Percentiles rank a stretch among this genome's conserved stretches.
These are phyloP conservation scores for Dionaea muscipula DNA, from an alignment of 179 eudicot genomes.

Conservation along the genomic window DNA sequence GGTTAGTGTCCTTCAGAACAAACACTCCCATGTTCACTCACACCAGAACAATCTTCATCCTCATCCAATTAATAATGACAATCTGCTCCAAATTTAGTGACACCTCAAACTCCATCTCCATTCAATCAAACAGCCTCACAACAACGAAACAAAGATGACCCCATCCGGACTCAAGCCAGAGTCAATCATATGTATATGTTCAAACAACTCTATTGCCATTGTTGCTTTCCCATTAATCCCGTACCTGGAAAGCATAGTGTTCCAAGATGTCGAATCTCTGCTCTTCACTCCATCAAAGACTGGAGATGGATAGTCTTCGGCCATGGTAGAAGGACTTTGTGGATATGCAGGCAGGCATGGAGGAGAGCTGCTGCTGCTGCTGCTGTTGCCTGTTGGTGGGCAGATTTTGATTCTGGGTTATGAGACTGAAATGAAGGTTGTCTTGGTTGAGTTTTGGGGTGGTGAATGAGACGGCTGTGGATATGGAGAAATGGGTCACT, in stretches of 20 bases:
- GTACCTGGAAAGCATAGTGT: slow-evolving; percentile 34
- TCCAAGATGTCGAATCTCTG: slow-evolving; percentile 34
- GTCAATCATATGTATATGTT: slow-evolving; percentile 20
- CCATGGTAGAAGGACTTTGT: slow-evolving; percentile 27
- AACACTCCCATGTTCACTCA: slow-evolving; percentile 43
- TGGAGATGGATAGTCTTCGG: slow-evolving; percentile 23
- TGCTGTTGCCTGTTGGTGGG: slow-evolving; percentile 4
- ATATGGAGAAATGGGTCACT: too few relatives aligned
- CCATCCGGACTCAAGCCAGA: slow-evolving; percentile 28
- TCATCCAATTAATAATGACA: slow-evolving; percentile 75
- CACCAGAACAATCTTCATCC: slow-evolving; percentile 60
- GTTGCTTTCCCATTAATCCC: slow-evolving; percentile 31
- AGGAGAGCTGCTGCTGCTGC: slow-evolving; percentile 19
- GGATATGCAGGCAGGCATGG: slow-evolving; percentile 28
- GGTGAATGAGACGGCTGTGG: not conserved
- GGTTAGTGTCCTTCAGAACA: slow-evolving; percentile 60
- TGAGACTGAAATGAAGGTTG: not conserved
- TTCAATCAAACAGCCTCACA: slow-evolving; percentile 22
- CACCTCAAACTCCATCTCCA: slow-evolving; percentile 18
- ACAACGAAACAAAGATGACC: slow-evolving; percentile 30
- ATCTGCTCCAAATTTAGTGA: slow-evolving; percentile 37
- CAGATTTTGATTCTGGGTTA: not conserved
- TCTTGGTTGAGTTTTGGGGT: not conserved
- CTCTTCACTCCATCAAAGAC: slow-evolving; percentile 23
- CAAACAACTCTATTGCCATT: slow-evolving; percentile 22